Base-by-base conservation (phyloP, 2,329 filamentous ascomycete genomes). In the Alternaria solani region DNA sequence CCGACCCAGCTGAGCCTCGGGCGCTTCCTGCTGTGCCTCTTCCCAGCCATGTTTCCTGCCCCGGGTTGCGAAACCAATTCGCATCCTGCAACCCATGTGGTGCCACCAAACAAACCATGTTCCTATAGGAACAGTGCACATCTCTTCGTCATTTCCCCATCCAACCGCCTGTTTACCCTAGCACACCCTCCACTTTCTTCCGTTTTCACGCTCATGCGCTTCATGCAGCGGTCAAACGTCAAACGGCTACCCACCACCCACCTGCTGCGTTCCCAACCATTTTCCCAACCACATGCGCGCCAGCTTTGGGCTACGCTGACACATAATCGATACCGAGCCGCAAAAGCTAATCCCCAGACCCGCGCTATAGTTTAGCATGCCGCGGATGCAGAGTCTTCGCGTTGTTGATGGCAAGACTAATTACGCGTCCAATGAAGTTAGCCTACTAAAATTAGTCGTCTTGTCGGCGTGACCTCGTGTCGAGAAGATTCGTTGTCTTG, bases 361-460 rank as follows among this genome's bases (percentile, higher is more conserved):
- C 32, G 23, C 39, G 12, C 57, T 53, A 51, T 43, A 23, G 30
- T 25, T 25, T 32, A 55, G 32, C 26, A 41, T 41, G 34, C 20
- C 26, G 26, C n/a, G 23, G 39, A n/a, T 44, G 54, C 52, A 51
- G 39, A 43, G 39, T 52, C 42, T 20, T 61, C 46, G 47, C 25
- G 32, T 48, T 42, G 55, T 55, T 49, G 39, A 36, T 38, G 38
- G 32, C 55, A 55, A 42, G 25, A 49, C 55, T 51, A 59, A 55
- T 63, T 64, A 67, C 64, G 64, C 57, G 62, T 67, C 59, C 64
- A 65, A 62, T 57, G 49, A 54, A 59, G 53, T 56, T 56, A 43
- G 53, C 59, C 58, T 49, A 51, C 59, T 62, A 61, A 62, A 61
- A 57, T 60, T 66, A 65, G 53, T 47, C 38, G 46, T 46, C 32